These are phyloP conservation scores for Penicillium samsonianum DNA, from an alignment of 495 filamentous ascomycete species.

Conservation along the genomic window DNA sequence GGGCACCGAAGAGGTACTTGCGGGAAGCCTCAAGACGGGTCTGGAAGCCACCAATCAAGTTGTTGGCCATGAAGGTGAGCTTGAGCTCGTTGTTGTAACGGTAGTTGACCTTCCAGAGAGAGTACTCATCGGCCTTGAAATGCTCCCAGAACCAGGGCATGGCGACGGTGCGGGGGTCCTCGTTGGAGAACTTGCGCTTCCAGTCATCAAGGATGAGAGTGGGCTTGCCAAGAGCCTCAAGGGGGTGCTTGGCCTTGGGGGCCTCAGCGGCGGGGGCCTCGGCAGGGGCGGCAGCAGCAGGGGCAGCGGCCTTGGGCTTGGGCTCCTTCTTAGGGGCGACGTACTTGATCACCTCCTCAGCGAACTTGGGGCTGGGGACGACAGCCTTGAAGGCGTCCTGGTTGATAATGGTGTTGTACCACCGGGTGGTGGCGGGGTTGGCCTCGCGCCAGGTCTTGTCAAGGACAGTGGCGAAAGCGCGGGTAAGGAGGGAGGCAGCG, in stretches of 20 bases:
- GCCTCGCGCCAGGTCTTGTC: slow-evolving; percentile 52
- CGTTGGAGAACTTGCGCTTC: slow-evolving; percentile 99
- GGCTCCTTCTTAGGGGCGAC: slow-evolving; percentile 86
- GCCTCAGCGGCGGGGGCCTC: slow-evolving; percentile 66
- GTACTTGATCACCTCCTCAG: slow-evolving; percentile 86
- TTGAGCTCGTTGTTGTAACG: slow-evolving; percentile 99
- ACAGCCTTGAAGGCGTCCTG: slow-evolving; percentile 86
- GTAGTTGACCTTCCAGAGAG: slow-evolving; percentile 88
- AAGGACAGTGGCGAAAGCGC: slow-evolving; percentile 32
- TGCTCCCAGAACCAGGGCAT: slow-evolving; percentile 99
- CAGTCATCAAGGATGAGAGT: slow-evolving; percentile 87
- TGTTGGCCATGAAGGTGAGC: slow-evolving; percentile 95
- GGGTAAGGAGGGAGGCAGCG: slow-evolving; percentile 63
- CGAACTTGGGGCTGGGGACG: slow-evolving; percentile 68
- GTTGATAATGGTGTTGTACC: slow-evolving; percentile 92
- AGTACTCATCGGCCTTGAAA: slow-evolving; percentile 89
- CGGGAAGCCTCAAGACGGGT: slow-evolving; percentile 94
- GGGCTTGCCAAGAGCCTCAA: slow-evolving; percentile 80
- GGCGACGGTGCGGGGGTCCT: slow-evolving; percentile 76
- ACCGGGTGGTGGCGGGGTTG: slow-evolving; percentile 84
- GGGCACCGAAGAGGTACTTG: slow-evolving; percentile 96
- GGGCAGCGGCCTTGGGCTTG: slow-evolving; percentile 62
- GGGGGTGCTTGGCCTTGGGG: slow-evolving; percentile 94
- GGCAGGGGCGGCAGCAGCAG: slow-evolving; percentile 57
- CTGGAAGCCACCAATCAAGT: slow-evolving; percentile 96